A percentile compares a stretch with the other conserved stretches of the same genome.
These are phyloP conservation scores for Vitis rotundifolia DNA, from an alignment of 164 flowering plant genomes.

Conservation along the genomic window DNA sequence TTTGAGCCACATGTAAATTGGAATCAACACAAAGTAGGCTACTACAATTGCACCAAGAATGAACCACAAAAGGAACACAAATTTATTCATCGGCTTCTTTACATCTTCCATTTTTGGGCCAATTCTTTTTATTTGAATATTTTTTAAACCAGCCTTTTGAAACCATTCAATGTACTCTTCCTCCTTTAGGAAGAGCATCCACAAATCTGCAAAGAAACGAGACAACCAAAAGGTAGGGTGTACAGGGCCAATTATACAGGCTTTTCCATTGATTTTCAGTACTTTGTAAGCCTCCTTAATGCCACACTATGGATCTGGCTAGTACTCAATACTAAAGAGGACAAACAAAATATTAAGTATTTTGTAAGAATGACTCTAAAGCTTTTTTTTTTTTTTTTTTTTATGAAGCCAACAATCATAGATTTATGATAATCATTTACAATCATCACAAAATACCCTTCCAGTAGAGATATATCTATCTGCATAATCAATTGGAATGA, in stretches of 20 bases:
- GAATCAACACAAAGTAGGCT: conserved; percentile 5
- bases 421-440: background rate
- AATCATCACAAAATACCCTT: conserved; percentile 32
- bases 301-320: conserved; percentile 98
- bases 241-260: conserved; percentile 92
- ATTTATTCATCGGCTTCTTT: too few relatives aligned
- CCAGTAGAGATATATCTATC: conserved; percentile 80
- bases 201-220: conserved; percentile 82
- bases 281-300: conserved; percentile 97
- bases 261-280: conserved; percentile 83
- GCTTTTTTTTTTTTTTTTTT: background rate
- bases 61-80: background rate
- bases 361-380: conserved; percentile 1
- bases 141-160: too few relatives aligned
- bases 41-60: conserved; percentile 1
- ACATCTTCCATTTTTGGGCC: too few relatives aligned
- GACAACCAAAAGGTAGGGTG: conserved; percentile 91
- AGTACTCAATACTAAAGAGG: conserved; percentile 81
- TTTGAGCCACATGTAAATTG: conserved; percentile 7
- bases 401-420: too few relatives aligned
- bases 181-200: too few relatives aligned
- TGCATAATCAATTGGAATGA: conserved; percentile 64
- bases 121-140: conserved; percentile 18
- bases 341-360: conserved; percentile 6
- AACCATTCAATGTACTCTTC: too few relatives aligned